phyloP scores from a whole-genome alignment of 2,329 filamentous ascomycete genomes.

The Aspergillaceae sp. region DNA sequence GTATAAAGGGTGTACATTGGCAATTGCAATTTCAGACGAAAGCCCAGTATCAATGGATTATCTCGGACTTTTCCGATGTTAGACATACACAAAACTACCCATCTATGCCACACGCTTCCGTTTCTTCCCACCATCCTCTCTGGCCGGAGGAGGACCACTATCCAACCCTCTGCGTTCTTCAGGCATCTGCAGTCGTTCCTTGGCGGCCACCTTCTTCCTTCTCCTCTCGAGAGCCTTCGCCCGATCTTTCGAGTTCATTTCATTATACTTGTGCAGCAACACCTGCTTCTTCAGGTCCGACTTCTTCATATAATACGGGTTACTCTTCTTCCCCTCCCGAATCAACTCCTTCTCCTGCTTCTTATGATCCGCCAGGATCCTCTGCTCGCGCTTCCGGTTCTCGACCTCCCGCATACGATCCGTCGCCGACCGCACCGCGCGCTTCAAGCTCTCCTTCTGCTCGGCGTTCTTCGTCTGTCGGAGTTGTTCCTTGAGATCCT shows the following conservation, averaged over 20 bases:
- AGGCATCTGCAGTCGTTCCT: constrained; percentile 73
- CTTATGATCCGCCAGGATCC: constrained; percentile 66
- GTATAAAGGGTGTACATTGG: too few species aligned
- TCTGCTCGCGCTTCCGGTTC: constrained; percentile 59
- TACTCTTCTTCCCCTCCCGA: constrained; percentile 67
- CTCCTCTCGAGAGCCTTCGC: constrained; percentile 77
- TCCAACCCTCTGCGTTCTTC: constrained; percentile 41
- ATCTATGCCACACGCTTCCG: constrained; percentile 18
- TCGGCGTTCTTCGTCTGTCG: constrained; percentile 57
- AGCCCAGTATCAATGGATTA: too few species aligned
- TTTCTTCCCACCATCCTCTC: constrained; percentile 18
- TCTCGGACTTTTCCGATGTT: too few species aligned
- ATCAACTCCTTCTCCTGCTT: constrained; percentile 76
- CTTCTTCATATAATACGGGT: constrained; percentile 87
- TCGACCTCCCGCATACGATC: constrained; percentile 63
- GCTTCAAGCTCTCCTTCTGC: constrained; percentile 62
- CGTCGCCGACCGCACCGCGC: constrained; percentile 68
- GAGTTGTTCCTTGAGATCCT: constrained; percentile 59
- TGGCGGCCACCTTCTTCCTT: constrained; percentile 78
- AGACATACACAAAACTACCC: constrained; percentile 3
- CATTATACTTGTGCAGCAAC: constrained; percentile 67
- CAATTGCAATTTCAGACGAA: too few species aligned
- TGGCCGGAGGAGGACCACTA: constrained; percentile 9
- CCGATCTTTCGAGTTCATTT: constrained; percentile 76
- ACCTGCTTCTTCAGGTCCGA: constrained; percentile 83